Conservation (phyloP, 352 stramenopile species). For the Detonula confervacea region DNA sequence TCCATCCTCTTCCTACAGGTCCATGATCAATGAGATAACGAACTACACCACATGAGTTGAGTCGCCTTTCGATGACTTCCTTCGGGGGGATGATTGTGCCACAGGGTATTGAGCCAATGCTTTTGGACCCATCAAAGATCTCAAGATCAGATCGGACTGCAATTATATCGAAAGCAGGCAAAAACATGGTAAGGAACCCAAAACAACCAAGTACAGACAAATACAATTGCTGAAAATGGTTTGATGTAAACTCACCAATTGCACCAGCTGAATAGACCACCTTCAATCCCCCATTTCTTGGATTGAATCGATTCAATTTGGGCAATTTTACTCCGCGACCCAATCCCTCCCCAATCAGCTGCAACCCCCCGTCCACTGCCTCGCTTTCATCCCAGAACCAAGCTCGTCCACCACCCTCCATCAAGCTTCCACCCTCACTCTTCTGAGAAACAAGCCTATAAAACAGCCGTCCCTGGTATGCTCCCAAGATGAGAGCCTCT, state of each 20-base stretch:
- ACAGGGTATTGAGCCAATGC: slow-evolving; percentile 79
- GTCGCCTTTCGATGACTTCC: slow-evolving; percentile 81
- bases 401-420: slow-evolving; percentile 87
- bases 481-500: slow-evolving; percentile 94
- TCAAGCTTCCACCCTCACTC: slow-evolving; percentile 92
- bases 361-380: slow-evolving; percentile 83
- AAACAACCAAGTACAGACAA: slow-evolving; percentile 3
- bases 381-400: slow-evolving; percentile 96
- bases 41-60: slow-evolving; percentile 86
- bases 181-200: slow-evolving; percentile 2
- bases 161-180: background rate
- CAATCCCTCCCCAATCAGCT: slow-evolving; percentile 77
- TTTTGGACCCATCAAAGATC: slow-evolving; percentile 85
- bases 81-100: slow-evolving; percentile 73
- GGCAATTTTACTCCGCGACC: slow-evolving; percentile 89
- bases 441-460: slow-evolving; percentile 95
- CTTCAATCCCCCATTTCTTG: slow-evolving; percentile 69
- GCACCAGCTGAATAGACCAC: slow-evolving; percentile 81
- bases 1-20: slow-evolving; percentile 81
- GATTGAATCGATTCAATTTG: slow-evolving; percentile 90
- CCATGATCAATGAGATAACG: slow-evolving; percentile 81
- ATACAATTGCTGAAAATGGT: background rate
- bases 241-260: slow-evolving; percentile 71
- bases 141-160: slow-evolving; percentile 85
- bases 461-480: slow-evolving; percentile 92